Conservation (phyloP, 73 alveolate genomes). For the Paraurostyla sp. region DNA sequence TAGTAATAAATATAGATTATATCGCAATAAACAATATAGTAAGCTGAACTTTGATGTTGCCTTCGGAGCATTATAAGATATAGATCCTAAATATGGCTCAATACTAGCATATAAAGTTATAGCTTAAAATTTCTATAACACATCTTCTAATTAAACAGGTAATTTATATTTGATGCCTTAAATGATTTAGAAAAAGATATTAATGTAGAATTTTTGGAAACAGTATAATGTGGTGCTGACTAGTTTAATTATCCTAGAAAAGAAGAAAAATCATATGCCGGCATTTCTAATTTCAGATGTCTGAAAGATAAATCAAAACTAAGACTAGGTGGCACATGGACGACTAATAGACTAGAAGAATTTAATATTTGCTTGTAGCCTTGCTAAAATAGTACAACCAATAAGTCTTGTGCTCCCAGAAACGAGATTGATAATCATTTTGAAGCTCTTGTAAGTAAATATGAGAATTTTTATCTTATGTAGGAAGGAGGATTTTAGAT, state of each 20-base stretch:
- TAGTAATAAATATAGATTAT: constrained; percentile 1
- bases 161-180: too few relatives aligned
- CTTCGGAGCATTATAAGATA: constrained; percentile 12
- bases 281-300: not conserved
- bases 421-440: not conserved
- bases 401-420: not conserved
- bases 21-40: not conserved
- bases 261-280: not conserved
- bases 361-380: not conserved
- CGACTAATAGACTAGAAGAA: not conserved
- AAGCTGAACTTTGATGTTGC: constrained; percentile 6
- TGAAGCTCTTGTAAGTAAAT: too few relatives aligned
- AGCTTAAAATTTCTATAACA: too few relatives aligned
- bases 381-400: not conserved
- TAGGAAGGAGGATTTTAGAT: not conserved
- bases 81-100: constrained; percentile 15
- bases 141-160: too few relatives aligned
- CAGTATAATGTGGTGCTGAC: not conserved
- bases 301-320: not conserved
- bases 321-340: constrained; percentile 22
- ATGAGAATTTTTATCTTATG: too few relatives aligned
- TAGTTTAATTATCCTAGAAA: constrained; percentile 12
- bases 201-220: not conserved
- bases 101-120: too few relatives aligned
- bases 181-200: not conserved